Evolutionary conservation across 441 rosid species (phyloP).

Genomic region (Gossypium lobatum): DNA sequence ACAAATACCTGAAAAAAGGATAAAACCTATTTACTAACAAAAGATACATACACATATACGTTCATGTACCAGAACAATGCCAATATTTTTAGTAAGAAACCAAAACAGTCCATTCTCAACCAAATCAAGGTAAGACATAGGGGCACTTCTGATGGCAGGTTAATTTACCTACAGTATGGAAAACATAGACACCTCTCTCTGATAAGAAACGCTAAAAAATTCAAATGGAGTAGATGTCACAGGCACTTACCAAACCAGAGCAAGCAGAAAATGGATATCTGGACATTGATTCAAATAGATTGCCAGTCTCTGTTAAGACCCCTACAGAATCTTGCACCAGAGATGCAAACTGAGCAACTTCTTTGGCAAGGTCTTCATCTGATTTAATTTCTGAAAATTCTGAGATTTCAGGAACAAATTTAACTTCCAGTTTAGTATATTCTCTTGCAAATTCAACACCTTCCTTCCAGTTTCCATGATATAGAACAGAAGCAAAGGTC

Average conservation of each 20-base stretch:
- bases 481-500: slow-evolving; percentile 77
- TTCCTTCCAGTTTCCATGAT: slow-evolving; percentile 61
- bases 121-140: background rate
- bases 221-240: background rate
- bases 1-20: slow-evolving; percentile 52
- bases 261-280: slow-evolving; percentile 31
- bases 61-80: background rate
- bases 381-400: slow-evolving; percentile 43
- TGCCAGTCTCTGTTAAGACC: slow-evolving; percentile 35
- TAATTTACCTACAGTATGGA: background rate
- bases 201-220: background rate
- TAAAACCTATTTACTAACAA: slow-evolving; percentile 1
- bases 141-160: background rate
- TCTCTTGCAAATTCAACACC: slow-evolving; percentile 62
- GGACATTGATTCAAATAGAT: slow-evolving; percentile 34
- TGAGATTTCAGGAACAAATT: slow-evolving; percentile 54
- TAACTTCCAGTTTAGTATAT: slow-evolving; percentile 30
- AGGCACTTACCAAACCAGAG: slow-evolving; percentile 57
- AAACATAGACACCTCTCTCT: background rate
- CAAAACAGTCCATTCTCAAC: slow-evolving; percentile 2
- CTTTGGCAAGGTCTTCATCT: slow-evolving; percentile 54
- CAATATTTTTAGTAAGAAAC: background rate
- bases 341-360: slow-evolving; percentile 46
- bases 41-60: background rate
- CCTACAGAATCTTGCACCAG: slow-evolving; percentile 39